Percentiles rank a stretch among this genome's conserved stretches.
Evolutionary conservation across 2,329 filamentous ascomycete genomes (phyloP).

Genomic region (Ramichloridium luteum): DNA sequence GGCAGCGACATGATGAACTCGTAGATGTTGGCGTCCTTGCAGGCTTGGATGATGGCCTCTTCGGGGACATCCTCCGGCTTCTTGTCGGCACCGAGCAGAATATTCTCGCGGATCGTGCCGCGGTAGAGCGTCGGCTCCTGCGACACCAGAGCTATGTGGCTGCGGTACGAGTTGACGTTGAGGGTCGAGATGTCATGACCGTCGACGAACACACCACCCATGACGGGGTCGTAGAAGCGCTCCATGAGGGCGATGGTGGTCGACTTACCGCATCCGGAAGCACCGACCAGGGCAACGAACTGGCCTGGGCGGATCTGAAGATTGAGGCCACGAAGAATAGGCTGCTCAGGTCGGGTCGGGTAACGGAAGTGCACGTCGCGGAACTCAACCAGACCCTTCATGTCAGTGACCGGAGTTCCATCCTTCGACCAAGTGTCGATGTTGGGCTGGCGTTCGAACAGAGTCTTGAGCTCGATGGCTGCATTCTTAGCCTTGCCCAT

Average conservation of each 20-base stretch:
- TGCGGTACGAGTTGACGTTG: constrained; percentile 78
- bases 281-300: constrained; percentile 83
- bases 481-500: constrained; percentile 89
- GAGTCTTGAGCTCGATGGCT: constrained; percentile 62
- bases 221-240: constrained; percentile 83
- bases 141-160: constrained; percentile 72
- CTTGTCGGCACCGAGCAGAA: constrained; percentile 59
- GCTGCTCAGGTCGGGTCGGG: constrained; percentile 78
- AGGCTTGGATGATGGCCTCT: constrained; percentile 61
- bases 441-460: constrained; percentile 69
- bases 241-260: constrained; percentile 87
- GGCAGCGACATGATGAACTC: constrained; percentile 80
- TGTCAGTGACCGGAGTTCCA: constrained; percentile 48
- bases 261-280: constrained; percentile 85
- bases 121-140: constrained; percentile 94
- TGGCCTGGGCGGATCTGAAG: constrained; percentile 62
- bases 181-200: constrained; percentile 68
- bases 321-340: constrained; percentile 78
- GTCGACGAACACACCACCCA: constrained; percentile 70
- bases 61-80: constrained; percentile 53
- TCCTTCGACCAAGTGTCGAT: constrained; percentile 73
- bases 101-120: constrained; percentile 82
- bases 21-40: constrained; percentile 83
- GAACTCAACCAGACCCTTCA: constrained; percentile 78
- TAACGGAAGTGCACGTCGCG: constrained; percentile 89